phyloP scores from a whole-genome alignment of 306 rosid species.

The Inga oerstediana region DNA sequence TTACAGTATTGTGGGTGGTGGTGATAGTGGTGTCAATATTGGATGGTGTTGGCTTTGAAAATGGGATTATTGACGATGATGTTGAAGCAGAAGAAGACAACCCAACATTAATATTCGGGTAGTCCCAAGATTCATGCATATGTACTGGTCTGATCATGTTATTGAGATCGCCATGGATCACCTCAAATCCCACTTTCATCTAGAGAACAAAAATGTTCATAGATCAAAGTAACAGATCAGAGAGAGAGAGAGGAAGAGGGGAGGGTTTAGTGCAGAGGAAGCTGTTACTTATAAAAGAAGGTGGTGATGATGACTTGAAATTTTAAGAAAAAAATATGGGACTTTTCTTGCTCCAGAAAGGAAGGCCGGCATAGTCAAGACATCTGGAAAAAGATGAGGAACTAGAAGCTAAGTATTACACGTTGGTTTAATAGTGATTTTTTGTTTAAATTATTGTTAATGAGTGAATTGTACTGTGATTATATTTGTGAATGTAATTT shows the following conservation, averaged over 20 bases:
- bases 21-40: neutral
- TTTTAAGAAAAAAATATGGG: constrained; percentile 11
- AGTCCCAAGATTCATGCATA: constrained; percentile 57
- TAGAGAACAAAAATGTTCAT: constrained; percentile 18
- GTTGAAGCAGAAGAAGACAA: constrained; percentile 35
- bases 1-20: constrained; percentile 40
- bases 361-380: constrained; percentile 79
- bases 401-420: constrained; percentile 46
- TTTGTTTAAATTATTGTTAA: neutral
- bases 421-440: constrained; percentile 47
- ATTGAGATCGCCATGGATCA: constrained; percentile 51
- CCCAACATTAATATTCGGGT: constrained; percentile 32
- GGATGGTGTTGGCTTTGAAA: constrained; percentile 35
- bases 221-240: neutral
- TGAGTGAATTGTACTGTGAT: neutral
- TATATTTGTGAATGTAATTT: neutral
- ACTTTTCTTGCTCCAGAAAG: constrained; percentile 29
- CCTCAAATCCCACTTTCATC: constrained; percentile 65
- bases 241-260: neutral
- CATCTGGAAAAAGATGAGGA: constrained; percentile 48
- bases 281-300: constrained; percentile 46
- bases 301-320: constrained; percentile 7
- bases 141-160: constrained; percentile 53
- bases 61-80: constrained; percentile 32
- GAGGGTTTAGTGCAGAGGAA: constrained; percentile 44